A percentile compares a stretch with the other conserved stretches of the same genome.
Evolutionary conservation across 169 alveolate species (phyloP).

Genomic region (Eimeria sp.): DNA sequence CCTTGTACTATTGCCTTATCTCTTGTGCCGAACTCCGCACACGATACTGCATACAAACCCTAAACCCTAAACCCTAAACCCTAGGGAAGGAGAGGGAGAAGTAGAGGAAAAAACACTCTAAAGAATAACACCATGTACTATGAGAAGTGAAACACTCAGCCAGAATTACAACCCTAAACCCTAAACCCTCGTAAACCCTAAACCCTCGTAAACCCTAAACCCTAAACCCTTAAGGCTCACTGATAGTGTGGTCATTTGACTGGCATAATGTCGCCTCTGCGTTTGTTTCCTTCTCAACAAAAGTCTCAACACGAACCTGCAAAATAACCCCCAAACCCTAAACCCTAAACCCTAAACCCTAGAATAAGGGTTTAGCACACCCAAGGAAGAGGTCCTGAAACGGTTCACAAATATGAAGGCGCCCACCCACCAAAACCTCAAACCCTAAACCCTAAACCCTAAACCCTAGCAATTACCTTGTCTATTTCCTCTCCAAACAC

Average conservation of each 20-base stretch:
- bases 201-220: background rate
- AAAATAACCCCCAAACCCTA: background rate
- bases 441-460: background rate
- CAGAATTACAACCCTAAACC: no score
- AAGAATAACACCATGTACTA: no score
- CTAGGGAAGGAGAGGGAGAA: background rate
- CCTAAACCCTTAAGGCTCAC: background rate
- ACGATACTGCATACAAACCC: background rate
- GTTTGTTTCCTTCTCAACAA: background rate
- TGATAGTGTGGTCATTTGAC: background rate
- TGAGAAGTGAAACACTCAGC: no score
- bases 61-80: background rate
- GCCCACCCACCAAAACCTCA: no score
- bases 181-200: no score
- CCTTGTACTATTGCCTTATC: no score
- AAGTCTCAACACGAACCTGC: no score
- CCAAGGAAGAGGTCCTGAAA: no score
- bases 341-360: slow-evolving; percentile 56
- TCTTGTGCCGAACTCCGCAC: no score
- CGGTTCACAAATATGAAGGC: no score
- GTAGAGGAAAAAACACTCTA: no score
- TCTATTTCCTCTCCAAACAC: no score
- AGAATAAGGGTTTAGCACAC: background rate
- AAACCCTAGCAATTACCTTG: background rate
- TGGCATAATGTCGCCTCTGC: background rate